These are phyloP conservation scores for Astraeus odoratus DNA, from an alignment of 768 basidiomycete species.

Conservation along the genomic window DNA sequence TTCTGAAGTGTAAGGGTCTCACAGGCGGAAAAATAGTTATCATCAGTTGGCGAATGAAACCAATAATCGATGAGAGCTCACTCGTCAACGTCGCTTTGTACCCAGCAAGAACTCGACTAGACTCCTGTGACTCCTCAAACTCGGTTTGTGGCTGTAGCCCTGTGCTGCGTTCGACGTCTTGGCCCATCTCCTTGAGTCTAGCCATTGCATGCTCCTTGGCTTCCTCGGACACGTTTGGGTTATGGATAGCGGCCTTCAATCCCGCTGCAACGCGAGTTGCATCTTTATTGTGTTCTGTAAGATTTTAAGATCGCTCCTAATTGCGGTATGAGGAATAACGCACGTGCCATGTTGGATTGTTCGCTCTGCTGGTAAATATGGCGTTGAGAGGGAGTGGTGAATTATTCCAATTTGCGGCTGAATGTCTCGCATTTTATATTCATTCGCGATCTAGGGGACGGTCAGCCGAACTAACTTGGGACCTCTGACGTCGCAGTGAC, in stretches of 20 bases:
- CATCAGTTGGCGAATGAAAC: background rate
- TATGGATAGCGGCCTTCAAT: slow-evolving; percentile 51
- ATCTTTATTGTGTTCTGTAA: slow-evolving; percentile 34
- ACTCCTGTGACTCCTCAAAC: slow-evolving; percentile 4
- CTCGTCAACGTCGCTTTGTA: slow-evolving; percentile 46
- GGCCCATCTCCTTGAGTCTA: slow-evolving; percentile 36
- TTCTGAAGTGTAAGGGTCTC: slow-evolving; percentile 40
- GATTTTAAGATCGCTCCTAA: too few species aligned
- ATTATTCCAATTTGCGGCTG: too few species aligned
- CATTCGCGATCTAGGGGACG: background rate
- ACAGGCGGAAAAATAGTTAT: background rate
- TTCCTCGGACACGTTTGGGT: slow-evolving; percentile 49
- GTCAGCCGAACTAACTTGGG: background rate
- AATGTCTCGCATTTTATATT: background rate
- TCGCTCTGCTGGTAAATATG: background rate
- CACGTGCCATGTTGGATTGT: slow-evolving; percentile 8
- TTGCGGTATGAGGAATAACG: slow-evolving; percentile 1
- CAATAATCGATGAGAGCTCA: slow-evolving; percentile 11
- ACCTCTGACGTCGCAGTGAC: slow-evolving; percentile 7
- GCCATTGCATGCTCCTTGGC: slow-evolving; percentile 45
- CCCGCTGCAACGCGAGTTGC: slow-evolving; percentile 46
- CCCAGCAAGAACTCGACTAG: slow-evolving; percentile 31
- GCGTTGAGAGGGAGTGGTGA: too few species aligned
- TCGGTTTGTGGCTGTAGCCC: background rate
- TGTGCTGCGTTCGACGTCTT: slow-evolving; percentile 6